phyloP scores from a whole-genome alignment of 176 grass and related monocot species.

The Zea mays region Zm-B73-REFERENCE-NAM-5.0 NC_050096.1:16871501-16872000 shows the following conservation, averaged over 20 bases:
- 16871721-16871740: constrained; percentile 65
- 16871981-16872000: background rate
- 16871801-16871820: constrained; percentile 37
- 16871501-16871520: constrained; percentile 60
- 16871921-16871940: constrained; percentile 58
- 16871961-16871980: background rate
- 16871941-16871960: background rate
- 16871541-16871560: constrained; percentile 71
- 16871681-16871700: constrained; percentile 69
- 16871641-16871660: constrained; percentile 54
- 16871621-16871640: constrained; percentile 59
- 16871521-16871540: constrained; percentile 70
- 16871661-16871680: constrained; percentile 59
- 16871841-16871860: constrained; percentile 64
- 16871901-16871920: constrained; percentile 61
- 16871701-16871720: constrained; percentile 70
- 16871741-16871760: constrained; percentile 70
- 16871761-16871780: constrained; percentile 41
- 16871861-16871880: constrained; percentile 50
- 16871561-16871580: constrained; percentile 68
- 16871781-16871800: constrained; percentile 31
- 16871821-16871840: constrained; percentile 77
- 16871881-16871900: constrained; percentile 54
- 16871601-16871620: constrained; percentile 61
- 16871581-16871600: constrained; percentile 74